Base-by-base conservation (phyloP, 2,329 filamentous ascomycete genomes). In the Microdochium paspali region DNA sequence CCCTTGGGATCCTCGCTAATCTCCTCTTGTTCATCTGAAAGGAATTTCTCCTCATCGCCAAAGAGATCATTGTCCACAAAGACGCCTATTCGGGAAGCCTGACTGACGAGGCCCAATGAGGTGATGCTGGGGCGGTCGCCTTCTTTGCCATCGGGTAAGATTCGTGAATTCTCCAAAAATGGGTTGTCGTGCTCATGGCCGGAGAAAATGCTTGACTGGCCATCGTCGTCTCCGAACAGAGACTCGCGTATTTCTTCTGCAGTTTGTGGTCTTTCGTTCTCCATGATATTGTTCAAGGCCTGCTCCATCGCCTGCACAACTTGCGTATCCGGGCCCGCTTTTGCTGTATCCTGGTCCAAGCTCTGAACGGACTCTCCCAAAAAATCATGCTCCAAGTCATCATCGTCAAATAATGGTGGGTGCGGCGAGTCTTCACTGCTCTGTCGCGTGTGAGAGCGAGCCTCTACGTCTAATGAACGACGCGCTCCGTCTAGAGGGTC, bases 21-120 rank as follows among this genome's bases (percentile, higher is more conserved):
- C 49, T 91, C 88, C 45, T 90, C 87, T 46, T 85, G 82, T 57
- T 95, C 90, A 56, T 96, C 91, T 46, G 90, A 85, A 5, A 90
- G 72, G 54, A 89, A 89, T 57, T 84, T 90, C 57, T 87, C 81
- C 58, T 95, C 88, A 53, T 97, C 91, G 2, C 83, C 85, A 61
- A 96, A 97, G 4, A 98, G 77, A 60, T 97, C 89, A 60, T 97
- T 87, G 54, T 95, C 87, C 6, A 87, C 81, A 63, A 98, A 98
- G 2, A 98, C 93, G 1, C 91, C 90, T 50, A 90, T 90, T 21
- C 89, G 84, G 15, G 87, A 89, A 13, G 88, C 87, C 5, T 85
- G 84, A 50, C 89, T 94, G 2, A 98, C 88, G 4, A 98, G 77
- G 0, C 93, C 93, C 3, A 98, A 70, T 0, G 93, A 96, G 10